A percentile compares a stretch with the other conserved stretches of the same genome.
These are phyloP conservation scores for Pestalotiopsis sp. DNA, from an alignment of 2,329 filamentous ascomycete species.

Conservation along the genomic window DNA sequence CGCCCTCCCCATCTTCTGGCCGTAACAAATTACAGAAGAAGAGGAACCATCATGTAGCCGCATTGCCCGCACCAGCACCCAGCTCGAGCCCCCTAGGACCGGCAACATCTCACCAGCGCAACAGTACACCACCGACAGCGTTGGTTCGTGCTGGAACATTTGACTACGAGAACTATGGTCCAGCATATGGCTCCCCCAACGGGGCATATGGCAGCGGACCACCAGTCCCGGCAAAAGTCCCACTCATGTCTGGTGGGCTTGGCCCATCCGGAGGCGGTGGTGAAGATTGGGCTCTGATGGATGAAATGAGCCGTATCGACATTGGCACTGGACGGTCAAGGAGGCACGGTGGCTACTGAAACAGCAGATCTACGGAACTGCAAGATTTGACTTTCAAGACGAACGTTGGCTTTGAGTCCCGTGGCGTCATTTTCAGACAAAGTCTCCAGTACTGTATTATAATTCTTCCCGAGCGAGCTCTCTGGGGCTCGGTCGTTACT, in stretches of 20 bases:
- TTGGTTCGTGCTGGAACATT: constrained; percentile 52
- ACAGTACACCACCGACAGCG: constrained; percentile 47
- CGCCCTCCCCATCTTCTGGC: constrained; percentile 40
- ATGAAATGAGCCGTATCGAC: constrained; percentile 72
- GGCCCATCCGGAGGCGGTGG: constrained; percentile 35
- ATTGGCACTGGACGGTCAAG: constrained; percentile 63
- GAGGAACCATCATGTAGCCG: constrained; percentile 44
- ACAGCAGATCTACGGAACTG: background rate
- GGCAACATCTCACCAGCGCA: constrained; percentile 54
- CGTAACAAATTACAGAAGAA: constrained; percentile 71
- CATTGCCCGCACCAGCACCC: constrained; percentile 39
- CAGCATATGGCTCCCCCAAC: constrained; percentile 36
- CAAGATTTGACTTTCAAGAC: background rate
- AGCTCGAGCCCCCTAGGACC: constrained; percentile 54
- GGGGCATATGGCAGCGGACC: constrained; percentile 46
- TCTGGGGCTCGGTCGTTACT: background rate
- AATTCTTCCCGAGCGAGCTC: background rate
- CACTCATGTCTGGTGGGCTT: constrained; percentile 48
- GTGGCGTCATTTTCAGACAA: background rate
- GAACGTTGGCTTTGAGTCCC: background rate
- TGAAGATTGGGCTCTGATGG: constrained; percentile 63
- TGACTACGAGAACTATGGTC: constrained; percentile 57
- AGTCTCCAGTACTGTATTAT: background rate
- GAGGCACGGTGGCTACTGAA: constrained; percentile 41
- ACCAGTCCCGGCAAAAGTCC: constrained; percentile 72